Evolutionary conservation across 352 stramenopile genomes (phyloP).

Genomic region (Aphanomyces invadans): DNA sequence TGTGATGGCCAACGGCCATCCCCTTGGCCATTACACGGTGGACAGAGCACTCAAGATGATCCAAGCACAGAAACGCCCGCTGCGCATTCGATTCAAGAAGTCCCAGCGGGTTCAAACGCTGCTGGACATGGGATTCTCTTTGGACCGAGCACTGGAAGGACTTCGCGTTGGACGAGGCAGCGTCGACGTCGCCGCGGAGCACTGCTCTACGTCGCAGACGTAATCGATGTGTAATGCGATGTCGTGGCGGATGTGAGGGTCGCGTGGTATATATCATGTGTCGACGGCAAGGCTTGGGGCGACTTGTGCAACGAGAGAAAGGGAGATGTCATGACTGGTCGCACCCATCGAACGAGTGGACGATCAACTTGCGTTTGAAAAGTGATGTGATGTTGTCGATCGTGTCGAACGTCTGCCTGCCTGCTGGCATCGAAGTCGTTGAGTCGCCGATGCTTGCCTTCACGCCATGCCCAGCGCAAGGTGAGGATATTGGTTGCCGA

Average conservation of each 20-base stretch:
- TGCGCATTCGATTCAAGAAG: constrained; percentile 67
- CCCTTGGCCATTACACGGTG: constrained; percentile 73
- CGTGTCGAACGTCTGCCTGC: no score
- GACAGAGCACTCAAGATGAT: constrained; percentile 81
- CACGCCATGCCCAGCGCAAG: no score
- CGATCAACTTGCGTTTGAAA: no score
- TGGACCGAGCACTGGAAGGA: constrained; percentile 40
- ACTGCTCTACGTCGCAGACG: constrained; percentile 2
- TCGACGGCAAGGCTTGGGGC: no score
- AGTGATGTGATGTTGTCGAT: no score
- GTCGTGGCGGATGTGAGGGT: background rate
- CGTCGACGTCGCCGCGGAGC: constrained; percentile 11
- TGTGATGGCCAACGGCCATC: constrained; percentile 71
- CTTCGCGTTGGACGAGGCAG: constrained; percentile 26
- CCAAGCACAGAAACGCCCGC: constrained; percentile 63
- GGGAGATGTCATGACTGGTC: no score
- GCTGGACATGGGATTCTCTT: constrained; percentile 67
- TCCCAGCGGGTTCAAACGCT: constrained; percentile 56
- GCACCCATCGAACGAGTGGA: no score
- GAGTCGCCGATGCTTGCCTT: no score
- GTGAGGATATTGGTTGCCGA: no score
- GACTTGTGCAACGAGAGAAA: no score
- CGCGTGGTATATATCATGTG: background rate
- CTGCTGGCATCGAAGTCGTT: no score
- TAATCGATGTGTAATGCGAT: background rate